Evolutionary conservation across 345 rosid genomes (phyloP), one percentile per base, ranked within the genome.

Genomic region (Xanthoceras sorbifolium): DNA sequence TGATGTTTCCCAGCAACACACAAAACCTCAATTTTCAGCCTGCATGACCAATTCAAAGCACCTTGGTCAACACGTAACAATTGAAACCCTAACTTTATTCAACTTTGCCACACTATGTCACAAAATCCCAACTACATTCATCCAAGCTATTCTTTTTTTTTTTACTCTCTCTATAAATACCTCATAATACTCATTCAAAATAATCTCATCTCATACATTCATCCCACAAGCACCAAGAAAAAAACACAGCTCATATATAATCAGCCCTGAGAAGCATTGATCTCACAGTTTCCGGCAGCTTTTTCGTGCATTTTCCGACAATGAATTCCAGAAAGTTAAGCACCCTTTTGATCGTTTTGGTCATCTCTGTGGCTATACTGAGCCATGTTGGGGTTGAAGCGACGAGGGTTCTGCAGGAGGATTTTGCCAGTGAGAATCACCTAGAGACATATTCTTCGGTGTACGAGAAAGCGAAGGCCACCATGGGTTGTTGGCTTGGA

Each of bases 381-480:
- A 85, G 85, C 72, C 75, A 73, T 3, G 40, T 69, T 26, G n/a
- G 46, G 0, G 89, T 82, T 0, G 88, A 86, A 77, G 93, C 86
- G 0, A 48, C 79, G 0, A 77, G 89, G 67, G 84, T 76, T 42
- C 48, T 87, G 48, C 70, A 77, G 20, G 85, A 82, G 20, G 89
- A 83, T 63, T 83, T 82, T 17, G 82, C 80, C 0, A 63, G 60
- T 36, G 77, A 54, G 1, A 86, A 79, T 75, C 81, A 81, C 62
- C 67, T 77, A 0, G 76, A 73, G 14, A 44, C 81, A 3, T 77
- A 63, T 66, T 57, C 63, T 15, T 31, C 71, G 3, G 79, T 81
- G 3, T 86, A 73, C 31, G 75, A 77, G 38, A 75, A 68, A 62
- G 85, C 85, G 0, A 79, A 64, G 59, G 76, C 38, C 71, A 71